Conservation (phyloP, 2,329 filamentous ascomycete genomes). For the Phaeosphaeriaceae sp. region DNA sequence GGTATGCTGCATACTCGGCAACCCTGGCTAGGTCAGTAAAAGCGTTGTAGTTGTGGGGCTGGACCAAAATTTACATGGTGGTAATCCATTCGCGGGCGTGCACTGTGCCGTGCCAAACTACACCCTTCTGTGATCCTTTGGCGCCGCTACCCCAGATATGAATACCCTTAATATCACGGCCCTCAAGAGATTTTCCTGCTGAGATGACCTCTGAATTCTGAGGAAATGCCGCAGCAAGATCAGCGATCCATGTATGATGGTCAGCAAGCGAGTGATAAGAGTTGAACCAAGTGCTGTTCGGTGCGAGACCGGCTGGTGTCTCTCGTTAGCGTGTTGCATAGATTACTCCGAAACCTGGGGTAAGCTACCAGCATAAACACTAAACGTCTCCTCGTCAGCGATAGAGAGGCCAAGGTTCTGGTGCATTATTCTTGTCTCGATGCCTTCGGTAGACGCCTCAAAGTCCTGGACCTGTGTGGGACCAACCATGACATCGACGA, state of each 20-base stretch:
- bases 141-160: slow-evolving; percentile 49
- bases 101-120: slow-evolving; percentile 48
- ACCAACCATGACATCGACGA: slow-evolving; percentile 46
- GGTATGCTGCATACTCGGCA: slow-evolving; percentile 46
- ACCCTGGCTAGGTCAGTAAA: slow-evolving; percentile 23
- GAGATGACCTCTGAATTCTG: slow-evolving; percentile 43
- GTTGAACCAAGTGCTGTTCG: slow-evolving; percentile 45
- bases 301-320: slow-evolving; percentile 33
- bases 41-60: no score
- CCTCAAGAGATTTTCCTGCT: slow-evolving; percentile 44
- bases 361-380: slow-evolving; percentile 40
- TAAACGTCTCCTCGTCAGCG: slow-evolving; percentile 36
- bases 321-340: slow-evolving; percentile 21
- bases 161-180: slow-evolving; percentile 48
- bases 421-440: slow-evolving; percentile 45
- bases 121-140: slow-evolving; percentile 44
- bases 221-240: slow-evolving; percentile 44
- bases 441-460: slow-evolving; percentile 28
- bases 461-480: slow-evolving; percentile 40
- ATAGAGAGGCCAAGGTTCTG: slow-evolving; percentile 47
- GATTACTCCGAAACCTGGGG: slow-evolving; percentile 4
- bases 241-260: slow-evolving; percentile 41
- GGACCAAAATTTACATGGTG: slow-evolving; percentile 28
- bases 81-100: slow-evolving; percentile 49
- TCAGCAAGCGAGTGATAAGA: slow-evolving; percentile 46